Evolutionary conservation across 2,329 filamentous ascomycete genomes (phyloP).

Genomic region (Cercospora nicotianae): DNA sequence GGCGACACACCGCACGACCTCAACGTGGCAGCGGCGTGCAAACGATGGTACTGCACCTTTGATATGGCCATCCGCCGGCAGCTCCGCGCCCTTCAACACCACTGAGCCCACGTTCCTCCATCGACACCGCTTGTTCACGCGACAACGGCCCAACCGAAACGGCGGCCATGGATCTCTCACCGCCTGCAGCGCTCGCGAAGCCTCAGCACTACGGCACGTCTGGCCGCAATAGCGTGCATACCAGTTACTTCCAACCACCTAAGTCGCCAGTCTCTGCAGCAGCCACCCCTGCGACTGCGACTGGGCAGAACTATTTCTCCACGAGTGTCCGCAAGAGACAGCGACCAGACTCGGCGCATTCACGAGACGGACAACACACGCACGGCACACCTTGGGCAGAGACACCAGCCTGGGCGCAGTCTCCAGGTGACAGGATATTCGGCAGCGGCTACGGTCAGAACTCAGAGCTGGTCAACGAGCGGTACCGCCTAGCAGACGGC

Average conservation of each 20-base stretch:
- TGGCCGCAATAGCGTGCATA: conserved; percentile 18
- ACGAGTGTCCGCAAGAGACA: conserved; percentile 35
- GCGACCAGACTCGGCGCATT: conserved; percentile 32
- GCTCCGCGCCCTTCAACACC: not conserved
- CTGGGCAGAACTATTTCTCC: conserved; percentile 35
- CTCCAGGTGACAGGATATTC: conserved; percentile 27
- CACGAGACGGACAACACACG: conserved; percentile 9
- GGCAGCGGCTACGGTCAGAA: conserved; percentile 32
- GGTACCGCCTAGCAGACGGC: conserved; percentile 53
- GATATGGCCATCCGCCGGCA: not conserved
- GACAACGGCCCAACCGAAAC: conserved; percentile 13
- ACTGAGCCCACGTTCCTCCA: not conserved
- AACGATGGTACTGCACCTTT: not conserved
- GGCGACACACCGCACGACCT: not conserved
- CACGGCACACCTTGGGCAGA: conserved; percentile 19
- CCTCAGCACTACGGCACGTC: conserved; percentile 17
- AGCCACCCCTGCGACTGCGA: conserved; percentile 28
- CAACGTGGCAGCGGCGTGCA: not conserved
- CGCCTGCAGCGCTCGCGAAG: conserved; percentile 19
- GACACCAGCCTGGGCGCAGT: conserved; percentile 28
- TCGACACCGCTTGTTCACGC: conserved; percentile 18
- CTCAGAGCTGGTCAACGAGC: conserved; percentile 53
- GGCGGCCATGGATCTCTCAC: conserved; percentile 26
- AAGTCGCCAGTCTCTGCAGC: conserved; percentile 42
- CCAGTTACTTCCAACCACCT: conserved; percentile 47